Evolutionary conservation across 2,329 filamentous ascomycete species (phyloP).

Genomic region (Monosporascus sp.): DNA sequence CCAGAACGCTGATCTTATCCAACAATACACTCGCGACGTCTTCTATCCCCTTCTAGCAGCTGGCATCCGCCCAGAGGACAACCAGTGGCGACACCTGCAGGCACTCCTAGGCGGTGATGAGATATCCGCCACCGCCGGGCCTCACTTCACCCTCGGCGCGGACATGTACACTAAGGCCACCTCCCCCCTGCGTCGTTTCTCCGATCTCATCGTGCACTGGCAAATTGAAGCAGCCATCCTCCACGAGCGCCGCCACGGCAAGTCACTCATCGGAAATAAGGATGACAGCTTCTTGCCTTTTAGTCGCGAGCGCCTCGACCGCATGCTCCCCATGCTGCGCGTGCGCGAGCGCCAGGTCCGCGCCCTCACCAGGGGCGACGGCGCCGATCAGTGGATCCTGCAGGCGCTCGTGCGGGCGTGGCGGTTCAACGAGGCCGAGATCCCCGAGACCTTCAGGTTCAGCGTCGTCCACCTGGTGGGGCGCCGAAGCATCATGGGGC

Average conservation of each 20-base stretch:
- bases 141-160: constrained; percentile 52
- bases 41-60: constrained; percentile 34
- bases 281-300: constrained; percentile 41
- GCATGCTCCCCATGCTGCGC: constrained; percentile 44
- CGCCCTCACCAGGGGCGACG: constrained; percentile 36
- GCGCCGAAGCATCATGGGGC: constrained; percentile 31
- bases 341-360: constrained; percentile 48
- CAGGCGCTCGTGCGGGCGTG: constrained; percentile 58
- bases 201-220: constrained; percentile 61
- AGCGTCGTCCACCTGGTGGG: constrained; percentile 35
- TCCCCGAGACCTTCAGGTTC: constrained; percentile 46
- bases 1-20: constrained; percentile 32
- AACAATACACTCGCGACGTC: constrained; percentile 31
- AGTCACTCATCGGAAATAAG: constrained; percentile 29
- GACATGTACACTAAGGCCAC: constrained; percentile 60
- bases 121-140: constrained; percentile 46
- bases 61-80: constrained; percentile 25
- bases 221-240: constrained; percentile 57
- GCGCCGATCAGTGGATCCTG: constrained; percentile 48
- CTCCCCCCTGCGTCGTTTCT: constrained; percentile 60
- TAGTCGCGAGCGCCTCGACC: constrained; percentile 32
- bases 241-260: constrained; percentile 33
- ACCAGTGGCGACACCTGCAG: constrained; percentile 26
- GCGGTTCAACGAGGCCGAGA: constrained; percentile 43
- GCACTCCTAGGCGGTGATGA: constrained; percentile 45